A percentile compares a stretch with the other conserved stretches of the same genome.
Evolutionary conservation across 306 rosid species (phyloP).

Genomic region (Glycine tomentella): DNA sequence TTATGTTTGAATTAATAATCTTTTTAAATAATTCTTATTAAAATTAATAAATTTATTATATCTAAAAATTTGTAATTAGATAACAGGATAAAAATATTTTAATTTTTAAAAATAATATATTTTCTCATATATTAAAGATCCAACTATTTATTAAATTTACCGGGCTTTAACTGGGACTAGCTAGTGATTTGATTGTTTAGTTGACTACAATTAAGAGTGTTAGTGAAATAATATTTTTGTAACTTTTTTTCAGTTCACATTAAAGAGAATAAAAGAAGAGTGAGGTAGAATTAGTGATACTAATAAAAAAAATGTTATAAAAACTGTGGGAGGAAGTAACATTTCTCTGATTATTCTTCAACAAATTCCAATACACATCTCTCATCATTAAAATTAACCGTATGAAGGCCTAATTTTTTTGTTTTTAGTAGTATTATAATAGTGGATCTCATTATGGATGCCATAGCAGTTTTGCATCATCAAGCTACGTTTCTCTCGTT

Average conservation of each 20-base stretch:
- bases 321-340: neutral
- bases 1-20: too few species aligned
- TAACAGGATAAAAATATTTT: too few species aligned
- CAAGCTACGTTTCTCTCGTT: slow-evolving; percentile 40
- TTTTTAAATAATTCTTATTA: too few species aligned
- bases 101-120: too few species aligned
- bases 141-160: too few species aligned
- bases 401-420: slow-evolving; percentile 12
- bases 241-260: neutral
- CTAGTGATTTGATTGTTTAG: neutral
- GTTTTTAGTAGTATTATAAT: slow-evolving; percentile 17
- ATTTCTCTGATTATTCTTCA: neutral
- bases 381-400: slow-evolving; percentile 39
- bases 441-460: slow-evolving; percentile 44
- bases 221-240: neutral
- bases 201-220: neutral
- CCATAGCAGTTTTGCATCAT: slow-evolving; percentile 54
- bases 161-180: too few species aligned
- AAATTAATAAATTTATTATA: too few species aligned
- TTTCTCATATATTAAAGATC: too few species aligned
- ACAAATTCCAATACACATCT: slow-evolving; percentile 41
- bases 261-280: neutral
- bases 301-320: neutral
- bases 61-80: too few species aligned
- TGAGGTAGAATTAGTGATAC: neutral